Percentiles rank a stretch among this genome's conserved stretches.
Evolutionary conservation across 306 rosid genomes (phyloP).

Genomic region (Inga leiocalycina): DNA sequence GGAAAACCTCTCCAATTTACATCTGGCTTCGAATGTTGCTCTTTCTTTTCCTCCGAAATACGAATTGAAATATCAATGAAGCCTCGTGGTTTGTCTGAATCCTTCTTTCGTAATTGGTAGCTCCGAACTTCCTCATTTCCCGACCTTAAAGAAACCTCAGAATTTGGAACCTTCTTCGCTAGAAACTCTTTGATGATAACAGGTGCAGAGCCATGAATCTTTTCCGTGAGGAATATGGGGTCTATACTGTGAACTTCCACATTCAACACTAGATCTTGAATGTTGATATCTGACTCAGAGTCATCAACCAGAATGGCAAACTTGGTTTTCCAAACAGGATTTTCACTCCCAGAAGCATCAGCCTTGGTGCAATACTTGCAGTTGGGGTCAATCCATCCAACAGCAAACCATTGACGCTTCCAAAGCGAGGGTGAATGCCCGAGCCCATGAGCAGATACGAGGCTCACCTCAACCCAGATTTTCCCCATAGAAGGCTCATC

Average conservation of each 20-base stretch:
- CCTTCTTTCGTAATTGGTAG: constrained; percentile 69
- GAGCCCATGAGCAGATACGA: constrained; percentile 83
- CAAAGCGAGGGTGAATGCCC: constrained; percentile 58
- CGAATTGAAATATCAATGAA: constrained; percentile 75
- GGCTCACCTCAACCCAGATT: constrained; percentile 70
- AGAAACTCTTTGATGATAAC: constrained; percentile 75
- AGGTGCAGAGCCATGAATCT: constrained; percentile 73
- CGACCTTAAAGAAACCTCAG: constrained; percentile 39
- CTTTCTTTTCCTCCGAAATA: constrained; percentile 61
- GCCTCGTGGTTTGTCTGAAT: constrained; percentile 68
- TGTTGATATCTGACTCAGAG: constrained; percentile 40
- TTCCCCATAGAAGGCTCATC: constrained; percentile 50
- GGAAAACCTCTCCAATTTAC: neutral
- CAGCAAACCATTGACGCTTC: constrained; percentile 91
- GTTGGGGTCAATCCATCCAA: constrained; percentile 76
- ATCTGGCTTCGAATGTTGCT: constrained; percentile 49
- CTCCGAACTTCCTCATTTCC: constrained; percentile 68
- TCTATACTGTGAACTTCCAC: constrained; percentile 80
- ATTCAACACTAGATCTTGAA: constrained; percentile 59
- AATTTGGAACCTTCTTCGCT: constrained; percentile 45
- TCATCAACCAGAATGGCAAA: constrained; percentile 61
- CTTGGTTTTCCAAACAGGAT: constrained; percentile 83
- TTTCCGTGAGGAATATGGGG: constrained; percentile 71
- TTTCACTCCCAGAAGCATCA: constrained; percentile 73
- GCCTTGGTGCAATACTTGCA: constrained; percentile 71